Evolutionary conservation across 2,329 filamentous ascomycete species (phyloP), one percentile per base, ranked within the genome.

Genomic region (Didymosphaeria variabile): DNA sequence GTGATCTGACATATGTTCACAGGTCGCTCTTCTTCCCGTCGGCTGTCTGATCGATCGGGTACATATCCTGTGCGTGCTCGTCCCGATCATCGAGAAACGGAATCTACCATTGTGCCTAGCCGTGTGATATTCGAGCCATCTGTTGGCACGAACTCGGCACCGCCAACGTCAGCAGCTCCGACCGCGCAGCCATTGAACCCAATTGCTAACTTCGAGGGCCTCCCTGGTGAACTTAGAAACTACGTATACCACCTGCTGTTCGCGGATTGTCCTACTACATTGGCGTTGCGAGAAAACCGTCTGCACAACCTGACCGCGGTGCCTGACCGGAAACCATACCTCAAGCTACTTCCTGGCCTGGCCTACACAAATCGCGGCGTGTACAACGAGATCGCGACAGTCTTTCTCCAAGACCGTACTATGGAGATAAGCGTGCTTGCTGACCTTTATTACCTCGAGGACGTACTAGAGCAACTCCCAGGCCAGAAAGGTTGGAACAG

Each of bases 201-300:
- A 8, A 7, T 12, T 4, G 9, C 31, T 10, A 36, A 12, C 15
- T 55, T 53, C n/a, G 26, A 54, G 12, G 23, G 42, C 9, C 29
- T 59, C 3, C 57, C 57, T 2, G 57, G 57, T 21, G 57, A 59
- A 17, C 29, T 59, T 42, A 42, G 50, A 5, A 59, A 54, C 21
- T 21, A 17, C 4, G 32, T 59, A 38, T 59, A 59, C 21, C 12
- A 21, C 10, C 32, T n/a, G 6, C 15, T 49, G 8, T 38, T 55
- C 23, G 32, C 12, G 6, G 19, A 42, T 15, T 9, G 21, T 13
- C 13, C 29, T 19, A 19, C 21, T 13, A 54, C n/a, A 5, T 5
- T 57, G 32, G 55, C 29, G 4, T 12, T 57, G 17, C 49, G 23
- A 5, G 21, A 50, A 17, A 57, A 57, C 23, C 32, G 55, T 17